Percentiles rank a stretch among this genome's conserved stretches.
Evolutionary conservation across 2,329 filamentous ascomycete genomes (phyloP).

Genomic region (Pestalotiopsis sp.): DNA sequence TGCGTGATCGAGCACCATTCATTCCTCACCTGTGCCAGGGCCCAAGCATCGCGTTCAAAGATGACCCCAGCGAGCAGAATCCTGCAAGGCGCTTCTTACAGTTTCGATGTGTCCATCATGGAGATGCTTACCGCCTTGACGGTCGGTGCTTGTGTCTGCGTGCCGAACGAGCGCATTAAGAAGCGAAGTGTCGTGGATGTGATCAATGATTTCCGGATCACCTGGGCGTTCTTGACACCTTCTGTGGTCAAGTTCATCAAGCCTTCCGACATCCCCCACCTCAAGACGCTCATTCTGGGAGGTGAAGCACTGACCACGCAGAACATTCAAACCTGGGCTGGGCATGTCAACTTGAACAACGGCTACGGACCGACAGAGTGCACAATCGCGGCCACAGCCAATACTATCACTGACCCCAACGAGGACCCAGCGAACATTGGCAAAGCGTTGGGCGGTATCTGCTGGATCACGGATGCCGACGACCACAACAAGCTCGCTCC

Average conservation of each 20-base stretch:
- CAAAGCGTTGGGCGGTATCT: slow-evolving; percentile 1
- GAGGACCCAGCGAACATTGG: slow-evolving; percentile 3
- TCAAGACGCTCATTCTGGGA: slow-evolving; percentile 10
- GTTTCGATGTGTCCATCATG: slow-evolving; percentile 37
- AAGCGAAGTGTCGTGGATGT: slow-evolving; percentile 16
- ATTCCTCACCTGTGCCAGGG: not conserved
- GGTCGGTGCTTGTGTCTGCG: slow-evolving; percentile 38
- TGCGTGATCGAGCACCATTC: slow-evolving; percentile 33
- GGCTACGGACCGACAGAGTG: slow-evolving; percentile 8
- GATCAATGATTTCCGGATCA: slow-evolving; percentile 12
- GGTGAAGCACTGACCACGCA: slow-evolving; percentile 3
- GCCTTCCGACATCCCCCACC: not conserved
- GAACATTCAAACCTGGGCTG: slow-evolving; percentile 8
- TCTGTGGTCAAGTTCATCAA: slow-evolving; percentile 10
- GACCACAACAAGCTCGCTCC: slow-evolving; percentile 15
- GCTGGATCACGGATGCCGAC: slow-evolving; percentile 14
- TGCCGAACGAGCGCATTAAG: slow-evolving; percentile 35
- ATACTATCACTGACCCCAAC: not conserved
- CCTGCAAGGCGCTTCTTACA: slow-evolving; percentile 31
- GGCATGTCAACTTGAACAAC: slow-evolving; percentile 1
- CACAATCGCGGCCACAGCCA: not conserved
- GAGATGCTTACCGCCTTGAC: slow-evolving; percentile 39
- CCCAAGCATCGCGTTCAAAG: slow-evolving; percentile 7
- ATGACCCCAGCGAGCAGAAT: slow-evolving; percentile 10
- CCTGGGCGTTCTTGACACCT: slow-evolving; percentile 12